Percentiles rank a stretch among this genome's conserved stretches.
Evolutionary conservation across 208 protist species (phyloP).

Genomic region (Wallacemonas sp.): DNA sequence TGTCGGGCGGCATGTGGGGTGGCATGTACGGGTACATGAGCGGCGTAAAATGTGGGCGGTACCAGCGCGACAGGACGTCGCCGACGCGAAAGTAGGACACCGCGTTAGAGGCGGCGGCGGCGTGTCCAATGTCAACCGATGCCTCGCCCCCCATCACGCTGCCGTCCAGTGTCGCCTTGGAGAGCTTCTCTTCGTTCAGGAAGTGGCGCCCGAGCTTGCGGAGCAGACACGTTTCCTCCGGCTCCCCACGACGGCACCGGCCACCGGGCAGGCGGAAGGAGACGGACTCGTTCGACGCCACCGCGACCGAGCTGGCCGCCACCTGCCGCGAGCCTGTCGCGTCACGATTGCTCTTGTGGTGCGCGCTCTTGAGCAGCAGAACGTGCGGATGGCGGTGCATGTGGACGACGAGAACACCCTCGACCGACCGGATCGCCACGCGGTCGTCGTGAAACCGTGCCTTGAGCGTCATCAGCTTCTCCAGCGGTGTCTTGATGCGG

Average conservation of each 20-base stretch:
- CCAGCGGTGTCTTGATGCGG: conserved; percentile 65
- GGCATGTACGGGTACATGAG: conserved; percentile 94
- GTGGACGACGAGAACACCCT: conserved; percentile 91
- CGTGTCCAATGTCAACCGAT: conserved; percentile 38
- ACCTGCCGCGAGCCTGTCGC: conserved; percentile 8
- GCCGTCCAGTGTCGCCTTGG: conserved; percentile 3
- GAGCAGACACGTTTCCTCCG: conserved; percentile 68
- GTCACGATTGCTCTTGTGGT: conserved; percentile 15
- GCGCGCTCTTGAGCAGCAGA: conserved; percentile 69
- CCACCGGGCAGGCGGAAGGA: conserved; percentile 78
- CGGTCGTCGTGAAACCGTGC: conserved; percentile 80
- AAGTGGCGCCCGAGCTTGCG: conserved; percentile 77
- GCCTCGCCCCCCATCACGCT: background rate
- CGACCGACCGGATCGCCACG: conserved; percentile 83
- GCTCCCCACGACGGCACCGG: conserved; percentile 68
- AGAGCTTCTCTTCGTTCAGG: conserved; percentile 60
- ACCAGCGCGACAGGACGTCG: conserved; percentile 80
- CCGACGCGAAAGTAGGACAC: conserved; percentile 67
- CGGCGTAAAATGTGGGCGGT: conserved; percentile 81
- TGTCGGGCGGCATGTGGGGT: conserved; percentile 73
- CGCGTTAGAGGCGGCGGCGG: conserved; percentile 21
- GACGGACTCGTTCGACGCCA: conserved; percentile 40
- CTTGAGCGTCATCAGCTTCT: conserved; percentile 86
- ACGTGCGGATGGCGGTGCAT: conserved; percentile 94
- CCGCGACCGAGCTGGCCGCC: conserved; percentile 31